These are phyloP conservation scores for Proliferodiscus dingleyae DNA, from an alignment of 2,329 filamentous ascomycete genomes.

Conservation along the genomic window DNA sequence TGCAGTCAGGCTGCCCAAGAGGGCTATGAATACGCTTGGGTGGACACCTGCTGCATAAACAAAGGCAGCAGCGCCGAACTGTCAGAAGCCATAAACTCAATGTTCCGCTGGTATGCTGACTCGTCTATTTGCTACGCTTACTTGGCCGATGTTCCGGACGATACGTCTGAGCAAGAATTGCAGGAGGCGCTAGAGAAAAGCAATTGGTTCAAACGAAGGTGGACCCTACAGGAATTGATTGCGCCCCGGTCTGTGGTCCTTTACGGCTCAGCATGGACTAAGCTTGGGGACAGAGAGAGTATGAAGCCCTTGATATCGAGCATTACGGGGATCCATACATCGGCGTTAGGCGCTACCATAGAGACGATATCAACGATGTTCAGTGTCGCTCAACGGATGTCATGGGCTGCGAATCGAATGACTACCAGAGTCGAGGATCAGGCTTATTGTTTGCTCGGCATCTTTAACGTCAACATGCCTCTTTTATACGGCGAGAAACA, in stretches of 20 bases:
- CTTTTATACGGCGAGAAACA: slow-evolving; percentile 38
- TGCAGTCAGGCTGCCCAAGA: slow-evolving; percentile 13
- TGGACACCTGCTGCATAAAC: slow-evolving; percentile 21
- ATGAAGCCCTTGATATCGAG: no score
- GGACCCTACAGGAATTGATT: no score
- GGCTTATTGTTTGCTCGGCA: slow-evolving; percentile 40
- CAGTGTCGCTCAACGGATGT: slow-evolving; percentile 26
- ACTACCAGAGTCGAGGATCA: slow-evolving; percentile 37
- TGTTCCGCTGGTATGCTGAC: slow-evolving; percentile 17
- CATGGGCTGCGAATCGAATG: slow-evolving; percentile 35
- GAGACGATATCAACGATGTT: slow-evolving; percentile 6
- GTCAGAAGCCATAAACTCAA: slow-evolving; percentile 15
- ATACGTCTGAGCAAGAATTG: no score
- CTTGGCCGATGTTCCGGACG: background rate
- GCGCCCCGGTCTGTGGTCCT: no score
- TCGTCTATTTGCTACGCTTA: slow-evolving; percentile 16
- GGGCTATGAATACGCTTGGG: slow-evolving; percentile 14
- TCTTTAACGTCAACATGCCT: slow-evolving; percentile 37
- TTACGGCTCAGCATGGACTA: no score
- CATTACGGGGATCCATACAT: no score
- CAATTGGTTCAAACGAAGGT: background rate
- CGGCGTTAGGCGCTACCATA: no score
- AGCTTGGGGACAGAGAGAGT: background rate
- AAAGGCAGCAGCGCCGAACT: slow-evolving; percentile 12
- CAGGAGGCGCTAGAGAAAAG: no score